Percentiles rank a stretch among this genome's conserved stretches.
Evolutionary conservation across 169 alveolate species (phyloP).

Genomic region (Cyclospora cayetanensis): DNA sequence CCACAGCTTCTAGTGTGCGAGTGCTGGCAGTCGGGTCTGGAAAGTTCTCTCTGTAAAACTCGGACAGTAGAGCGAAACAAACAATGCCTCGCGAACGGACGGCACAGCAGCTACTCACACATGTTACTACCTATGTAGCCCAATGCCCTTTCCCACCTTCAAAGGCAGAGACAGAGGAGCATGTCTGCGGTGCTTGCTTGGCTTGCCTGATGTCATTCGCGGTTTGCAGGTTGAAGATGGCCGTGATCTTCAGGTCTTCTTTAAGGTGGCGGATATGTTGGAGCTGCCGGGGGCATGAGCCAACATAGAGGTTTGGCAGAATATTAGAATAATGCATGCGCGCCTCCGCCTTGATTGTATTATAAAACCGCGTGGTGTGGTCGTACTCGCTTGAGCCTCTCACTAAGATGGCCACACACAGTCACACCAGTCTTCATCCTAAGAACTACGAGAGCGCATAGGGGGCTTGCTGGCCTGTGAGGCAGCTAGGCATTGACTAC

Average conservation of each 20-base stretch:
- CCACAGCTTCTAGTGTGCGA: conserved; percentile 64
- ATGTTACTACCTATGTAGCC: too few species aligned
- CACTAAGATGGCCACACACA: conserved; percentile 10
- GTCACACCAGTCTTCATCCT: too few species aligned
- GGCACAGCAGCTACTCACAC: too few species aligned
- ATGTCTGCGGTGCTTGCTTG: too few species aligned
- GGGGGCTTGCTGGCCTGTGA: too few species aligned
- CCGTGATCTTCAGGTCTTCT: conserved; percentile 50
- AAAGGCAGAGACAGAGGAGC: too few species aligned
- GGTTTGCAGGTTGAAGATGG: conserved; percentile 52
- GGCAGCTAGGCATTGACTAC: too few species aligned
- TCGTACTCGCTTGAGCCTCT: conserved; percentile 16
- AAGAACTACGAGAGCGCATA: too few species aligned
- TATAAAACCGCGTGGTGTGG: conserved; percentile 62
- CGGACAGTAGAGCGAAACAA: neutral
- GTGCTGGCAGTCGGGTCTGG: conserved; percentile 59
- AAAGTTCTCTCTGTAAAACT: conserved; percentile 34
- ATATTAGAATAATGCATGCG: conserved; percentile 68
- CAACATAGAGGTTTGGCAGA: conserved; percentile 53
- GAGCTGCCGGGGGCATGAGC: conserved; percentile 69
- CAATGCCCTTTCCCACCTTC: too few species aligned
- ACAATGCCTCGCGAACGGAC: neutral
- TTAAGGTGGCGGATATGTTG: conserved; percentile 56
- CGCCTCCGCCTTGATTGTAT: conserved; percentile 44
- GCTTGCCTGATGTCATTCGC: conserved; percentile 53